Evolutionary conservation across 2,329 filamentous ascomycete species (phyloP).

Genomic region (Scopulariopsis brevicaulis): DNA sequence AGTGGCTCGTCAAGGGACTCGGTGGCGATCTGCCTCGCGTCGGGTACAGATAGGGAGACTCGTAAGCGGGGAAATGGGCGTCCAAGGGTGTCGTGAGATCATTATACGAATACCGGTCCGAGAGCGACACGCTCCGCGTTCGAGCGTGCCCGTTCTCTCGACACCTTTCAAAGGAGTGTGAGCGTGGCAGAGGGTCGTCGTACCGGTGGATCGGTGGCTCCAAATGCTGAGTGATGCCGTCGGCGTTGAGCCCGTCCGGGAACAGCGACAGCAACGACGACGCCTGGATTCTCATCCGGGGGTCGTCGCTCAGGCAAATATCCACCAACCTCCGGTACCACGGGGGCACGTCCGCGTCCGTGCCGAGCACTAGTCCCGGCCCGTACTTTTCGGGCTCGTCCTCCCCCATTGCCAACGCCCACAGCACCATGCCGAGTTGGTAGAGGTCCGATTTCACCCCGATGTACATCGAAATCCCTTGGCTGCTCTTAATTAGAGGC

Average conservation of each 20-base stretch:
- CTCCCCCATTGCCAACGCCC: slow-evolving; percentile 76
- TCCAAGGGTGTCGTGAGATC: background rate
- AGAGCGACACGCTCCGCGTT: slow-evolving; percentile 12
- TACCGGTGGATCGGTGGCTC: background rate
- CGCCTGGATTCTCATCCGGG: slow-evolving; percentile 63
- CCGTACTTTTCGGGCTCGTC: slow-evolving; percentile 80
- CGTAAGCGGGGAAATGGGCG: slow-evolving; percentile 4
- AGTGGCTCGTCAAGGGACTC: slow-evolving; percentile 6
- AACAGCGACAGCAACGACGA: slow-evolving; percentile 60
- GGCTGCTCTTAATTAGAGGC: slow-evolving; percentile 73
- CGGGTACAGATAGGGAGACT: slow-evolving; percentile 3
- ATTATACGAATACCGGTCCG: slow-evolving; percentile 8
- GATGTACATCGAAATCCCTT: slow-evolving; percentile 93
- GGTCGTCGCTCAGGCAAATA: slow-evolving; percentile 64
- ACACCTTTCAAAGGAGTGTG: slow-evolving; percentile 8
- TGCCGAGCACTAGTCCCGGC: slow-evolving; percentile 42
- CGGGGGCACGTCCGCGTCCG: slow-evolving; percentile 54
- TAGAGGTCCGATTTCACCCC: slow-evolving; percentile 95
- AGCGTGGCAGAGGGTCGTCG: background rate
- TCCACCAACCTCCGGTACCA: slow-evolving; percentile 72
- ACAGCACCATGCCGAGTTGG: slow-evolving; percentile 94
- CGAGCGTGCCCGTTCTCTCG: slow-evolving; percentile 7
- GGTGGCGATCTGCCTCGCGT: slow-evolving; percentile 8
- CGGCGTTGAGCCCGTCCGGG: slow-evolving; percentile 25
- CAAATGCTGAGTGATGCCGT: background rate